Evolutionary conservation across 108 stramenopile genomes (phyloP).

Genomic region (Fistulifera solaris): DNA sequence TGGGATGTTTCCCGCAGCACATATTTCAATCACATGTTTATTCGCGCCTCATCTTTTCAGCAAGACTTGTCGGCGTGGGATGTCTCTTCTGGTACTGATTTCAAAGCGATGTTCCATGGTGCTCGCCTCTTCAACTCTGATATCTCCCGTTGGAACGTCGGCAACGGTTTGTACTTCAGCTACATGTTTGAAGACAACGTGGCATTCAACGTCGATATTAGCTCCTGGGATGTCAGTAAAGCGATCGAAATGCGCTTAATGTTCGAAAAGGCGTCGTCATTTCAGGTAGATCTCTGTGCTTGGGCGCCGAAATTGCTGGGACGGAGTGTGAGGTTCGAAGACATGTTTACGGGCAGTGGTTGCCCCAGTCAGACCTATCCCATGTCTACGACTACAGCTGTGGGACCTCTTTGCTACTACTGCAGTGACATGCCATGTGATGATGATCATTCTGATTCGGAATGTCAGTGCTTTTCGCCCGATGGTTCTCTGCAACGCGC

Average conservation of each 20-base stretch:
- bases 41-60: conserved; percentile 20
- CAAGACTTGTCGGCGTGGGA: conserved; percentile 27
- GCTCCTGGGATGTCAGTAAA: conserved; percentile 12
- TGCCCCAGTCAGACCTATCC: background rate
- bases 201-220: conserved; percentile 18
- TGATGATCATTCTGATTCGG: no score
- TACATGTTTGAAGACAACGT: conserved; percentile 18
- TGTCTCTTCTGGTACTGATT: background rate
- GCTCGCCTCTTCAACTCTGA: conserved; percentile 12
- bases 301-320: conserved; percentile 8
- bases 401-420: conserved; percentile 1
- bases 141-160: conserved; percentile 13
- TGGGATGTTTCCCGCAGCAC: conserved; percentile 51
- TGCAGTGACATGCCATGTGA: background rate
- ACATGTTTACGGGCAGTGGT: conserved; percentile 15
- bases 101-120: conserved; percentile 17
- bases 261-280: conserved; percentile 15
- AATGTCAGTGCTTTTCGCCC: no score
- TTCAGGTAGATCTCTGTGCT: conserved; percentile 16
- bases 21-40: conserved; percentile 33
- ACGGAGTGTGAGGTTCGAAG: no score
- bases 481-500: conserved; percentile 1
- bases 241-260: conserved; percentile 10
- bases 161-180: background rate
- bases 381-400: background rate